Base-by-base conservation (phyloP, 495 filamentous ascomycete species). In the Aspergillus affinis region DNA sequence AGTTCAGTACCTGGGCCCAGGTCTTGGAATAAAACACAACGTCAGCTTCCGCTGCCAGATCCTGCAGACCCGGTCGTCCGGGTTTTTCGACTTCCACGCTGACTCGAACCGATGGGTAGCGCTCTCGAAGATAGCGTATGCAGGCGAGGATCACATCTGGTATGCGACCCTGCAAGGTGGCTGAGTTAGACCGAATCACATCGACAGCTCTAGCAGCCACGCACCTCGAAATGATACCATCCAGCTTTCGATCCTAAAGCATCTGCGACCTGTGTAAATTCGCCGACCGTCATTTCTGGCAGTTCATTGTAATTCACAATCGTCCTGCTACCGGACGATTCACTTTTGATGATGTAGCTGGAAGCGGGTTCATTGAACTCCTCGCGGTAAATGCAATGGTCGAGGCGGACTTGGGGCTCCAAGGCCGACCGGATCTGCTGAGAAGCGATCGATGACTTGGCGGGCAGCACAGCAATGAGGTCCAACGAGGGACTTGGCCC, bases 151-250 rank as follows among this genome's bases (percentile, higher is more conserved):
- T 85, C 46, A 86, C 82, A 32, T 84, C 80, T 19, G 87, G 86
- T 53, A 83, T 85, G 48, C 88, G 85, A 57, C 88, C 88, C 87
- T 89, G 65, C 46, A 21, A 15, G 13, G 15, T 41, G 36, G 2
- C 13, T 15, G 1, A 6, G 27, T 44, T 58, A 51, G 17, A 47
- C n/a, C 48, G 27, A 9, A 53, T 17, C 52, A 57, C 7, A 5
- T 41, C 3, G 36, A 10, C 13, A 2, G 8, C 15, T 10, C 13
- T 13, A 10, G 36, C 9, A 41, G 21, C 19, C 21, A 66, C 80
- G 51, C 72, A 88, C 88, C 79, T 90, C 88, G 63, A 91, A 91
- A 77, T 91, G 88, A 74, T 83, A 90, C 85, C 85, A 89, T n/a
- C 66, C 68, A n/a, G 67, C 62, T 3, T 59, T 44, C 5, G 61